phyloP scores from a whole-genome alignment of 2,329 filamentous ascomycete species.

The Trichoderma semiorbis region DNA sequence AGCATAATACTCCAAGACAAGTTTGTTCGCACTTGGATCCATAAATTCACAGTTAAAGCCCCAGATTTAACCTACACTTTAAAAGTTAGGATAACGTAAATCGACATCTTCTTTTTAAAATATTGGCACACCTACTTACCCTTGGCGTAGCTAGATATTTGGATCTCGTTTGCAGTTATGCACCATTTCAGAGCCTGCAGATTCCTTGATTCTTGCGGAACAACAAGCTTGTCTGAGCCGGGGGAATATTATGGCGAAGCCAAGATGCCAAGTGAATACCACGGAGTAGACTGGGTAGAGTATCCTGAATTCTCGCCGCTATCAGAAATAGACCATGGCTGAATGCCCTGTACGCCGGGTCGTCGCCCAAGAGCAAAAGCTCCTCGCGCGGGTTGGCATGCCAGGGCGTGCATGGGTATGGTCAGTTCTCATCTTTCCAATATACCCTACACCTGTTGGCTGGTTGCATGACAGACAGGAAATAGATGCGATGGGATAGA shows the following conservation, averaged over 20 bases:
- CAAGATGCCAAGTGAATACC: background rate
- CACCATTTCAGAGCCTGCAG: background rate
- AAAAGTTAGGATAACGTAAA: background rate
- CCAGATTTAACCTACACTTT: background rate
- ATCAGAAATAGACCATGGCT: background rate
- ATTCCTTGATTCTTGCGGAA: background rate
- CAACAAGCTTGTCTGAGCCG: background rate
- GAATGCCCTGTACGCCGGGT: background rate
- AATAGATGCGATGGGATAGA: background rate
- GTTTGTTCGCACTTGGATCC: background rate
- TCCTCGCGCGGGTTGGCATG: background rate
- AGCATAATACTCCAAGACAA: background rate
- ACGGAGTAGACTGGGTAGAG: background rate
- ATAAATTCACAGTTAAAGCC: background rate
- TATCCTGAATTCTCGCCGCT: background rate
- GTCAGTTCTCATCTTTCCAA: background rate
- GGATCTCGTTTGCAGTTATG: background rate
- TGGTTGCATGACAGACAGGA: background rate
- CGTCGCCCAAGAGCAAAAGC: background rate
- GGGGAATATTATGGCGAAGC: background rate
- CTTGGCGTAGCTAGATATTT: background rate
- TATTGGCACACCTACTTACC: background rate
- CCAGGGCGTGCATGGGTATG: background rate
- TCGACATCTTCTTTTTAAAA: background rate
- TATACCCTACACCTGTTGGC: background rate